These are phyloP conservation scores for Neurospora sp. DNA, from an alignment of 495 filamentous ascomycete species.

Conservation along the genomic window DNA sequence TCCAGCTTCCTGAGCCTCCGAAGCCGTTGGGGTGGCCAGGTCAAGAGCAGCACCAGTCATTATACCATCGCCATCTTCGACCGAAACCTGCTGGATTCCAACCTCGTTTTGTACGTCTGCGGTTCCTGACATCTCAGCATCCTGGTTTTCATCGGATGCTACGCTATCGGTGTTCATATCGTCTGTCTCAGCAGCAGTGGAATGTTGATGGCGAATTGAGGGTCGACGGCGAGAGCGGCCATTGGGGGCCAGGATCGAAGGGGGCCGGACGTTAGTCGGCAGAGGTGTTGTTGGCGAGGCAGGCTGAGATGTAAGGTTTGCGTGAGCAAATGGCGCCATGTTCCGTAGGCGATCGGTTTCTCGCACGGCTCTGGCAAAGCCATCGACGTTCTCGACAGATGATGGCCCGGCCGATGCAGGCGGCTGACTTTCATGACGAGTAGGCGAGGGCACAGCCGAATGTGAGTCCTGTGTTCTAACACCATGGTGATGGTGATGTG, in stretches of 20 bases:
- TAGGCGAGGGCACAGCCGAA: conserved; percentile 39
- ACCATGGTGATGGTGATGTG: conserved; percentile 51
- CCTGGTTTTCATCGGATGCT: conserved; percentile 53
- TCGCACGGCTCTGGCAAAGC: conserved; percentile 71
- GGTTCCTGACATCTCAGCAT: conserved; percentile 59
- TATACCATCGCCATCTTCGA: conserved; percentile 67
- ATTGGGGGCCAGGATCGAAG: conserved; percentile 36
- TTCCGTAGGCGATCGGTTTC: conserved; percentile 80
- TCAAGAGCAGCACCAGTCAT: conserved; percentile 66
- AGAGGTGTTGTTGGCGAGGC: conserved; percentile 88
- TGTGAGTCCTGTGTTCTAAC: conserved; percentile 53
- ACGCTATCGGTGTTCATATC: conserved; percentile 77
- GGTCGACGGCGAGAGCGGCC: conserved; percentile 50
- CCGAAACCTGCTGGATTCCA: conserved; percentile 67
- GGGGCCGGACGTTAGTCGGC: conserved; percentile 47
- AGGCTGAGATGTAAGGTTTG: conserved; percentile 73
- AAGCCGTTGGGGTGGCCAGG: conserved; percentile 64
- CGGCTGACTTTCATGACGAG: conserved; percentile 51
- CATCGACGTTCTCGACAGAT: conserved; percentile 63
- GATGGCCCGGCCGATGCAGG: conserved; percentile 54
- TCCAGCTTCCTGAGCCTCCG: conserved; percentile 73
- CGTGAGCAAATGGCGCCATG: conserved; percentile 65
- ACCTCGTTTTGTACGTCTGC: conserved; percentile 69
- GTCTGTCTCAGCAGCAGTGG: conserved; percentile 75
- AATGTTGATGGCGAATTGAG: conserved; percentile 78